Evolutionary conservation across 176 grass and related monocot genomes (phyloP), one percentile per base, ranked within the genome.

Genomic region (Oryza australiensis): DNA sequence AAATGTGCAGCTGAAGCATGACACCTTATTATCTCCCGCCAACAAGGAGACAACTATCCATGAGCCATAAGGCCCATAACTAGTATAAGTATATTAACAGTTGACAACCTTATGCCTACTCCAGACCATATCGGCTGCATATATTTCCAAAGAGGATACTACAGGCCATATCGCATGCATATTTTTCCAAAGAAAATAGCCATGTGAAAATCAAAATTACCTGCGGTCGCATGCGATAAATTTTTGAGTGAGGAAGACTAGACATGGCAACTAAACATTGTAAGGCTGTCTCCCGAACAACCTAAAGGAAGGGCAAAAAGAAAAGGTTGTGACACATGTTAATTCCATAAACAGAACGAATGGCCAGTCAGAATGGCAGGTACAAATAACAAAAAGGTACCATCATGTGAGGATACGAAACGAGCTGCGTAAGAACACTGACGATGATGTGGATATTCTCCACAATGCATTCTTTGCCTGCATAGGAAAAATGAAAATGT

Each of bases 251-350:
- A 69, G 95, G 88, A 73, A 98, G 87, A 71, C 53, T 91, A 34
- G 95, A 94, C 69, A 98, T 88, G 22, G 95, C 92, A 62, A 90
- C 74, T 51, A 98, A 86, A 87, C 92, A 94, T 80, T 98, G 92
- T 55, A 98, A 89, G 76, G 92, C 83, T 42, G 92, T 98, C 82
- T 98, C 95, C 48, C 95, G 92, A 77, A 94, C 90, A 93, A 94
- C 78, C 95, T 98, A 82, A 48, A 80, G 80, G 46, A 74, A 65
- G 53, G 51, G 53, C 18, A 79, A 86, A 49, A 63, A 27, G 51
- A 46, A 64, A 70, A 72, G 45, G 48, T 84, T 37, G 64, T 68
- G 41, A 35, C 78, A 75, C 67, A 73, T 87, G 72, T 80, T 80
- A 64, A 59, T 65, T 64, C 76, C 11, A 68, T 53, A 78, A 75